phyloP scores from a whole-genome alignment of 192 early-diverging fungal species.

The Podila verticillata region DNA sequence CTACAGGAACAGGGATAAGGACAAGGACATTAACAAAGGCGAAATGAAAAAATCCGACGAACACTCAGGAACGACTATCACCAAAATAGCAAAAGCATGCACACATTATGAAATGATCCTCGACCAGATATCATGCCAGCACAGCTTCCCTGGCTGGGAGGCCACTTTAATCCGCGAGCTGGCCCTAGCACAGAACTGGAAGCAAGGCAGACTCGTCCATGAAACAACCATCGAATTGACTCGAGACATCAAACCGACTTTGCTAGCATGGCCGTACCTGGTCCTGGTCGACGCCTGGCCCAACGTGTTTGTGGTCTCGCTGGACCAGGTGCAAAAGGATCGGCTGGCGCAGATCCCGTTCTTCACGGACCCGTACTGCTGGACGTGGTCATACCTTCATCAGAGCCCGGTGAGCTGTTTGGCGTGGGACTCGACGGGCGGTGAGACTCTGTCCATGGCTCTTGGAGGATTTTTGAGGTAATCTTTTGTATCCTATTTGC shows the following conservation, averaged over 20 bases:
- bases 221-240: slow-evolving; percentile 6
- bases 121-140: slow-evolving; percentile 6
- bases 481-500: not conserved
- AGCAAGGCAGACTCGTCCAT: slow-evolving; percentile 9
- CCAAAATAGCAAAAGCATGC: not conserved
- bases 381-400: not conserved
- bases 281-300: slow-evolving; percentile 20
- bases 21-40: too few relatives aligned
- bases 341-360: not conserved
- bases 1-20: not conserved
- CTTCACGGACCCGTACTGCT: not conserved
- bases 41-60: not conserved
- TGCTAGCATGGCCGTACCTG: slow-evolving; percentile 29
- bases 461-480: slow-evolving; percentile 25
- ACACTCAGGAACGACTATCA: not conserved
- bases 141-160: slow-evolving; percentile 29
- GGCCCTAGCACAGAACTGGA: slow-evolving; percentile 22
- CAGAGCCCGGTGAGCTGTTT: slow-evolving; percentile 26
- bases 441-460: not conserved
- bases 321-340: slow-evolving; percentile 7
- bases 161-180: slow-evolving; percentile 14
- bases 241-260: slow-evolving; percentile 8
- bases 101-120: not conserved
- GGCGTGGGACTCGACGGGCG: slow-evolving; percentile 15
- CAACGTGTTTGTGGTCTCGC: slow-evolving; percentile 6